Conservation (phyloP, 306 rosid genomes). For the Coriaria nepalensis region DNA sequence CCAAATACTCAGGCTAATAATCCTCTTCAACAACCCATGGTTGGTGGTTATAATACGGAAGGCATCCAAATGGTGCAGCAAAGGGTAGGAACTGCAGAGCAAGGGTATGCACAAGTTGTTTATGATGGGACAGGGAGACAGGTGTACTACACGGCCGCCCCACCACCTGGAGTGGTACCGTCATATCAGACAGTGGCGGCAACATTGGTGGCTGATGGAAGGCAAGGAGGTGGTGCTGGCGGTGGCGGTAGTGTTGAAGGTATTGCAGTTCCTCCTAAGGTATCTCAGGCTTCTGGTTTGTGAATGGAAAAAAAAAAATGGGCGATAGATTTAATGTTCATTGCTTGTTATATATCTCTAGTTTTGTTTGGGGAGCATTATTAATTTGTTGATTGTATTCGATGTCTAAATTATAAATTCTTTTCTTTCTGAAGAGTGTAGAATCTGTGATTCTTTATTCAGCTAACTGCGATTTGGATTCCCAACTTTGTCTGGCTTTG, state of each 20-base stretch:
- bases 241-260: slow-evolving; percentile 32
- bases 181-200: slow-evolving; percentile 26
- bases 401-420: no score
- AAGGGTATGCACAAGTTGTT: slow-evolving; percentile 36
- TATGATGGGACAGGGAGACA: slow-evolving; percentile 36
- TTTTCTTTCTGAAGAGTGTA: no score
- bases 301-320: slow-evolving; percentile 8
- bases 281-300: slow-evolving; percentile 21
- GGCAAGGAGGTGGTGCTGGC: slow-evolving; percentile 17
- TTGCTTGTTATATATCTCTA: no score
- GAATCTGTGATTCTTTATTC: no score
- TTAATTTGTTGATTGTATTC: no score
- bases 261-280: slow-evolving; percentile 2
- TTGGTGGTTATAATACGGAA: slow-evolving; percentile 21
- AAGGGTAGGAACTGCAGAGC: slow-evolving; percentile 16
- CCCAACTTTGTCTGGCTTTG: no score
- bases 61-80: slow-evolving; percentile 21
- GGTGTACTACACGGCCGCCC: slow-evolving; percentile 30
- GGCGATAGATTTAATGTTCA: no score
- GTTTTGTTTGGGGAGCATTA: no score
- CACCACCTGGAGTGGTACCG: slow-evolving; percentile 17
- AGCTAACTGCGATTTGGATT: no score
- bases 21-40: slow-evolving; percentile 16
- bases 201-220: slow-evolving; percentile 26
- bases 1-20: slow-evolving; percentile 11